Conservation (phyloP, 1,139 yeast genomes). For the Arxiozyma heterogenica region DNA sequence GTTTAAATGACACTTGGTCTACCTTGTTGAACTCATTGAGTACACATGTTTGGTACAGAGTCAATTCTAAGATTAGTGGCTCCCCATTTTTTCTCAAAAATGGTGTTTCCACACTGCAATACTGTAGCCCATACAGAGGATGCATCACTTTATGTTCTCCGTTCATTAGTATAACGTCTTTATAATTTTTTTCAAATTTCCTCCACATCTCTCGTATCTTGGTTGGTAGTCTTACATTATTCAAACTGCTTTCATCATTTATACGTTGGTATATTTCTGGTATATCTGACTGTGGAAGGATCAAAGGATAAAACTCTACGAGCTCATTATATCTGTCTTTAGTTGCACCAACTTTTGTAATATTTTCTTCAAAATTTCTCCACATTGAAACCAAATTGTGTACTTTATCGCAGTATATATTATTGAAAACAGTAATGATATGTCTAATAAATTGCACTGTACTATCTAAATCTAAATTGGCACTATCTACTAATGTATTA, state of each 20-base stretch:
- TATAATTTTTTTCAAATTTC: slow-evolving; percentile 16
- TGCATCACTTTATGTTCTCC: slow-evolving; percentile 9
- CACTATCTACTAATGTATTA: not conserved
- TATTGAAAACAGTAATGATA: not conserved
- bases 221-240: slow-evolving; percentile 13
- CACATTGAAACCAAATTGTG: not conserved
- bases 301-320: slow-evolving; percentile 9
- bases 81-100: slow-evolving; percentile 11
- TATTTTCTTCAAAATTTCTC: not conserved
- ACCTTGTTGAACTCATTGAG: slow-evolving; percentile 20
- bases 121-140: slow-evolving; percentile 21
- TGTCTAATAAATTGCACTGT: not conserved
- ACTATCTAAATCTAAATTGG: not conserved
- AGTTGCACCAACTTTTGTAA: not conserved
- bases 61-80: slow-evolving; percentile 17
- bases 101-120: slow-evolving; percentile 24
- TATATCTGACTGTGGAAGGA: slow-evolving; percentile 18
- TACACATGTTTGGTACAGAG: slow-evolving; percentile 23
- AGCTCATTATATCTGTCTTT: not conserved
- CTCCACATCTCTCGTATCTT: slow-evolving; percentile 24
- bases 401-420: not conserved
- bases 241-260: slow-evolving; percentile 6
- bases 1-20: slow-evolving; percentile 9
- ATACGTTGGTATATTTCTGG: slow-evolving; percentile 12
- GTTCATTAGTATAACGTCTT: slow-evolving; percentile 6